Base-by-base conservation (phyloP, 768 basidiomycete genomes). In the Sporobolomyces roseus region DNA sequence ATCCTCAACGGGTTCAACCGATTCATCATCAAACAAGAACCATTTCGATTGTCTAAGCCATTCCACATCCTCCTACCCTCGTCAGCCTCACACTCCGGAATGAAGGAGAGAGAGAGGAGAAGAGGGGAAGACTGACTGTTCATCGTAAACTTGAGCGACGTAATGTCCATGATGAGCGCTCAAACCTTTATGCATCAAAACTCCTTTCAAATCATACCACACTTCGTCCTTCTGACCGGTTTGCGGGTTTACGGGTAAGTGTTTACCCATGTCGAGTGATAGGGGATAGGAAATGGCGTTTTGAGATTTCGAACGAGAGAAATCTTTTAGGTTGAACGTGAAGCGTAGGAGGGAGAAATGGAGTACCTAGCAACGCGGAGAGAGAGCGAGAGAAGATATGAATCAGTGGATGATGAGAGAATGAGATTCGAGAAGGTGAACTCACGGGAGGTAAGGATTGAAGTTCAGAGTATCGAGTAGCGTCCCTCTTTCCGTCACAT, bases 261-360 rank as follows among this genome's bases (percentile, higher is more conserved):
- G 92, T 33, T 77, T 82, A 56, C 79, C 80, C 89, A 98, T 91
- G 74, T 90, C 84, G 23, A 96, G 80, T 12, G 78, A 77, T 25
- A 80, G 81, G 0, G 93, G 92, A 78, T 91, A 97, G n/a, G 83
- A 80, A 49, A 97, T 85, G 36, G 81, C 79, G 67, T 90, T 84
- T 77, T 92, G 92, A 61, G 87, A 88, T 80, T 98, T 98, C 79
- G 87, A 90, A 70, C 94, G 85, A 74, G 88, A 86, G 83, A 88
- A 85, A 0, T 87, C 85, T 29, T 85, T 79, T 38, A 87, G 73
- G 79, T 93, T 90, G 74, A 88, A 98, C 33, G 90, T 86, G 78
- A 98, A 98, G n/a, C 94, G 89, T 63, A 94, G 83, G 59, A 97
- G 79, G 27, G 92, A 92, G 74, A 98, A 88, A 78, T 98, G 91